These are phyloP conservation scores for Neopestalotiopsis sp. DNA, from an alignment of 2,329 filamentous ascomycete species.

Conservation along the genomic window DNA sequence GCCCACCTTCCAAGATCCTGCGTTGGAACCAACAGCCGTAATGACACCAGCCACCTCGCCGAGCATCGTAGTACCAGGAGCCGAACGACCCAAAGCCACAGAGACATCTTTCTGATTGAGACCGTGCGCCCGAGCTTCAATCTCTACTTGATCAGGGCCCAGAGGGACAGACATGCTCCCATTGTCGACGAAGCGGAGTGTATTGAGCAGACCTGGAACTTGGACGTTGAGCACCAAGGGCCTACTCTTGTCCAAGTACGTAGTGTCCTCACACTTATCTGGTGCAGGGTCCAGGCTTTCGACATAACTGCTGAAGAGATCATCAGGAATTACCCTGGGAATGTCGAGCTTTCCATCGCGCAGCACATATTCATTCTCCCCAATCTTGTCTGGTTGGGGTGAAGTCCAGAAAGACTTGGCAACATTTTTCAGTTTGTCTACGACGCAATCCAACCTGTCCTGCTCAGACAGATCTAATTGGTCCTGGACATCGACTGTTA, in stretches of 20 bases:
- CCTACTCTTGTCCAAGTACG: constrained; percentile 34
- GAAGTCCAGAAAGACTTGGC: not conserved
- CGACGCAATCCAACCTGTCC: not conserved
- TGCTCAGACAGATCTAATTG: not conserved
- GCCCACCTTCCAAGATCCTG: not conserved
- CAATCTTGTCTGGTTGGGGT: not conserved
- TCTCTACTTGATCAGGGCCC: constrained; percentile 16
- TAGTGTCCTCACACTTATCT: not conserved
- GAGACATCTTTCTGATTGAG: constrained; percentile 20
- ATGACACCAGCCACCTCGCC: constrained; percentile 10
- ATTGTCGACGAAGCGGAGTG: constrained; percentile 16
- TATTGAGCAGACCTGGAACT: constrained; percentile 19
- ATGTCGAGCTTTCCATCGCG: not conserved
- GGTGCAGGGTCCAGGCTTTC: not conserved
- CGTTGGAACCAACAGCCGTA: not conserved
- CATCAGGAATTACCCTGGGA: not conserved
- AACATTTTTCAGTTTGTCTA: constrained; percentile 12
- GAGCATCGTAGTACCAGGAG: not conserved
- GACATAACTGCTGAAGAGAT: not conserved
- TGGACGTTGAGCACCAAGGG: constrained; percentile 16
- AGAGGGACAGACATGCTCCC: not conserved
- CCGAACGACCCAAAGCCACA: not conserved
- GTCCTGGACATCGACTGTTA: not conserved
- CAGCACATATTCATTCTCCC: not conserved
- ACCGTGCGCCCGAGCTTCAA: constrained; percentile 20